Evolutionary conservation across 495 filamentous ascomycete species (phyloP), one percentile per base, ranked within the genome.

Genomic region (Jackrogersella minutella): DNA sequence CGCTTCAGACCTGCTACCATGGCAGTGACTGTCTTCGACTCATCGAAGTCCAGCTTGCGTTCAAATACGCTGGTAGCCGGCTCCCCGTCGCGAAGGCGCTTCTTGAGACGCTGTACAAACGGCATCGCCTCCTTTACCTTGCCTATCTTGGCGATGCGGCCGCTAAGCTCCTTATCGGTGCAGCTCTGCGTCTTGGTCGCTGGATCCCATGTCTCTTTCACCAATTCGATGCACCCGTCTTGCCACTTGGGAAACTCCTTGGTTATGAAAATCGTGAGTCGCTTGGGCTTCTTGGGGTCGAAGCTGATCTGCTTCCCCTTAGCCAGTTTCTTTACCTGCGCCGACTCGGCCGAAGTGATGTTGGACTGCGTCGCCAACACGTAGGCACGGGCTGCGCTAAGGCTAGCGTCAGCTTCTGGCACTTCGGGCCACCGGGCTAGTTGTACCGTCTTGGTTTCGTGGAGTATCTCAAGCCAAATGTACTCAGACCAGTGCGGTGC

Each of bases 111-210:
- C 77, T 98, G 93, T 3, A 98, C 87, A 71, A 97, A 99, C 4
- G 96, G 96, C 95, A 98, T 98, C 22, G 92, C 94, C 78, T 94
- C 92, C 86, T 99, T 99, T 85, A 90, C 91, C 78, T 97, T 94
- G 43, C 76, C 77, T 71, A 95, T 85, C 79, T 93, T 93, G 69
- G 83, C 85, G 17, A 94, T 84, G 70, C 88, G 85, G 50, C 84
- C 84, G 69, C 85, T 91, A 16, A 97, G 79, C 54, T 85, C 85
- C 80, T 95, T 96, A 71, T 96, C 92, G 64, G 96, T 87, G 60
- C 91, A 63, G 59, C 72, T 85, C 31, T 85, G 78, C 14, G 66
- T 65, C 43, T 73, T 72, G 46, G 75, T 73, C 16, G 40, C 69
- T 17, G 73, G 62, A 51, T 84, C 76, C 77, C 80, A 84, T 22